Percentiles rank a stretch among this genome's conserved stretches.
These are phyloP conservation scores for Talaromyces atroroseus DNA, from an alignment of 2,329 filamentous ascomycete species.

Conservation along the genomic window DNA sequence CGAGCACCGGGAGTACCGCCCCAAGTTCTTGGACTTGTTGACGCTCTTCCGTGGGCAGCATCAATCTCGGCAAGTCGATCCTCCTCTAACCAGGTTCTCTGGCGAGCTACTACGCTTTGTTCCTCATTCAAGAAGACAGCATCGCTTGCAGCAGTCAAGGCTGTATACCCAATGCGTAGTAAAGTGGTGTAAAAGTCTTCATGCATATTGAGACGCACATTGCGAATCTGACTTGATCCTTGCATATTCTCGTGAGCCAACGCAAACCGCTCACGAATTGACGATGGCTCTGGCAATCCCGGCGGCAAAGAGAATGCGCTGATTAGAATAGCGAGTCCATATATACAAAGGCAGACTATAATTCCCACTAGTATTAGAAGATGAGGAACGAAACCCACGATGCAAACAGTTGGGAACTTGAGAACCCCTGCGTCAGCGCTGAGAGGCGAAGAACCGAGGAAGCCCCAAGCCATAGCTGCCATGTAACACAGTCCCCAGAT, in stretches of 20 bases:
- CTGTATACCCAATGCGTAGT: conserved; percentile 77
- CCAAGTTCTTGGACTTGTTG: conserved; percentile 16
- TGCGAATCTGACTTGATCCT: conserved; percentile 78
- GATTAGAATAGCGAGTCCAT: conserved; percentile 67
- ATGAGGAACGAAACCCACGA: conserved; percentile 91
- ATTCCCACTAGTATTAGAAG: conserved; percentile 82
- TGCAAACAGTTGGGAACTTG: conserved; percentile 87
- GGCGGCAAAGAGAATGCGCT: conserved; percentile 64
- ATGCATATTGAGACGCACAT: conserved; percentile 71
- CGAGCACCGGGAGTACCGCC: conserved; percentile 16
- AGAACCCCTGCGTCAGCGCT: conserved; percentile 57
- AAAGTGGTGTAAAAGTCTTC: conserved; percentile 96
- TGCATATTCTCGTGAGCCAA: conserved; percentile 85
- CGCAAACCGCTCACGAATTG: conserved; percentile 56
- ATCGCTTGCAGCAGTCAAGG: conserved; percentile 88
- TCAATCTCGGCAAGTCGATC: conserved; percentile 76
- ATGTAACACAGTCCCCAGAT: conserved; percentile 92
- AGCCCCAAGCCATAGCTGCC: conserved; percentile 73
- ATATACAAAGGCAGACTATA: conserved; percentile 67
- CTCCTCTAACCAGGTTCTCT: conserved; percentile 87
- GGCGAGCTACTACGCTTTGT: conserved; percentile 63
- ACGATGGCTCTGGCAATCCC: conserved; percentile 40
- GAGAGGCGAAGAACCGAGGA: conserved; percentile 46
- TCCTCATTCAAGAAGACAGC: conserved; percentile 95
- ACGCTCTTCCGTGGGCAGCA: conserved; percentile 30